phyloP scores from a whole-genome alignment of 2,329 filamentous ascomycete genomes.

The Talaromyces sp. region DNA sequence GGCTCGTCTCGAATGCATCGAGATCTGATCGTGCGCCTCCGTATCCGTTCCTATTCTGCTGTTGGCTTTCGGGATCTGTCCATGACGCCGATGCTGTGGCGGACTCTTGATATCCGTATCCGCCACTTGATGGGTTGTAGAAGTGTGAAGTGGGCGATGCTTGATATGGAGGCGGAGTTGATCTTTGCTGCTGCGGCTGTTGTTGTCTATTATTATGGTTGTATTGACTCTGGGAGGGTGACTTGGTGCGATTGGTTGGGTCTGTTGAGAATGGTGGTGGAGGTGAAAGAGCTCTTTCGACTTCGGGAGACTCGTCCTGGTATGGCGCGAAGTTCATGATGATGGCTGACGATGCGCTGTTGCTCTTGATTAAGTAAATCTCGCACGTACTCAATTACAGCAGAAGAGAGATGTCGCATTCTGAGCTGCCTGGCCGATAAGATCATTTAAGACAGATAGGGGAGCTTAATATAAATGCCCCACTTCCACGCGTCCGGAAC shows the following conservation, averaged over 20 bases:
- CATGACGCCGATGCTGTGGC: neutral
- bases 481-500: neutral
- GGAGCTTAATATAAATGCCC: neutral
- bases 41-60: constrained; percentile 33
- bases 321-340: constrained; percentile 94
- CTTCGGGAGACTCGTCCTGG: constrained; percentile 86
- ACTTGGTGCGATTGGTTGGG: constrained; percentile 45
- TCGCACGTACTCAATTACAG: neutral
- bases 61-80: constrained; percentile 18
- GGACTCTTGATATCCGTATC: constrained; percentile 14
- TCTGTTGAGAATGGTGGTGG: constrained; percentile 45
- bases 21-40: constrained; percentile 62
- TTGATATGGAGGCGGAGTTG: constrained; percentile 12
- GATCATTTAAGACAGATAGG: neutral
- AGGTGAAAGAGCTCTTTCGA: constrained; percentile 75
- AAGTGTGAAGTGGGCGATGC: neutral
- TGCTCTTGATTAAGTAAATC: no score
- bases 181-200: neutral
- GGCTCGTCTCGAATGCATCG: constrained; percentile 77
- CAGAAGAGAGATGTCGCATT: neutral
- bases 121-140: constrained; percentile 3
- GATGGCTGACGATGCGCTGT: neutral
- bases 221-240: constrained; percentile 37
- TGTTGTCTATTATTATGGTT: constrained; percentile 1
- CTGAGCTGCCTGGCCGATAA: neutral